Conservation (phyloP, 352 stramenopile species). For the Pythium aphanidermatum region DNA sequence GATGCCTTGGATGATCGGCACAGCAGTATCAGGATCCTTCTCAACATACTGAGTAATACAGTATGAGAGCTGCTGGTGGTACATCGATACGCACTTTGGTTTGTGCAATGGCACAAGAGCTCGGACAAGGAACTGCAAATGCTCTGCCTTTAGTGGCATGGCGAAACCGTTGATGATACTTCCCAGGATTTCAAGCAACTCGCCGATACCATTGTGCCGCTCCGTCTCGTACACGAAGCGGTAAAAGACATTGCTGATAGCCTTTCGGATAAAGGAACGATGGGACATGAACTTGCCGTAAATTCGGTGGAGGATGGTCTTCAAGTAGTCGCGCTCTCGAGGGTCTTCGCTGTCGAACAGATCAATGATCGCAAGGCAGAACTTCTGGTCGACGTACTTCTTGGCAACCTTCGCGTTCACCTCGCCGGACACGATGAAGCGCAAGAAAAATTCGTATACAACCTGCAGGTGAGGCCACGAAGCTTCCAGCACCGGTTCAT, state of each 20-base stretch:
- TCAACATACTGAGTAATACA: conserved; percentile 99
- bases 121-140: conserved; percentile 92
- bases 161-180: conserved; percentile 99
- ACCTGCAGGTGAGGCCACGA: conserved; percentile 97
- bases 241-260: conserved; percentile 98
- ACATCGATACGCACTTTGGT: conserved; percentile 89
- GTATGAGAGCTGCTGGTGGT: conserved; percentile 98
- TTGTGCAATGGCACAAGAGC: conserved; percentile 98
- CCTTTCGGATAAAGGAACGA: conserved; percentile 95
- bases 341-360: conserved; percentile 93
- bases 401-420: conserved; percentile 97
- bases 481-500: conserved; percentile 96
- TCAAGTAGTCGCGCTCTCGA: conserved; percentile 98
- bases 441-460: conserved; percentile 98
- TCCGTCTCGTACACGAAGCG: conserved; percentile 98
- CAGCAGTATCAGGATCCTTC: conserved; percentile 96
- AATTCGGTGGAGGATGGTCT: conserved; percentile 98
- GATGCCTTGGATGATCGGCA: conserved; percentile 91
- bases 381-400: conserved; percentile 95
- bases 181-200: conserved; percentile 98
- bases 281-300: conserved; percentile 99
- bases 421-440: conserved; percentile 96
- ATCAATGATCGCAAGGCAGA: conserved; percentile 87
- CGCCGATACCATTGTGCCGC: conserved; percentile 91
- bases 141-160: conserved; percentile 97